Conservation (phyloP, 371 early-diverging fungal genomes). For the Mucor lusitanicus region DNA sequence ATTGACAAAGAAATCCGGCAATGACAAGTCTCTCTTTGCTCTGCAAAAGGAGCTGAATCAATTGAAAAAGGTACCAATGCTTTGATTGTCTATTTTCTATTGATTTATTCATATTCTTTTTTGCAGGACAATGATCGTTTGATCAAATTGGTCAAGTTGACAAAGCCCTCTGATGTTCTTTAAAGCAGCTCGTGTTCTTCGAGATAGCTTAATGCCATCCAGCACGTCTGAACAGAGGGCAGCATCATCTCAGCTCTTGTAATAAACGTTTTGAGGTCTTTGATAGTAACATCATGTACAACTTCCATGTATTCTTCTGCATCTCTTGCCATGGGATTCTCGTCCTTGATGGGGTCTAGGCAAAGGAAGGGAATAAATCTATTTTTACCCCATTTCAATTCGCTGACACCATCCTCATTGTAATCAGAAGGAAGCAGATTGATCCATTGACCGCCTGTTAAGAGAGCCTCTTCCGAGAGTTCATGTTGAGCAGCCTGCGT, state of each 20-base stretch:
- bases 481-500: slow-evolving; percentile 60
- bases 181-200: slow-evolving; percentile 25
- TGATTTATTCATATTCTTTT: not conserved
- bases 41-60: slow-evolving; percentile 49
- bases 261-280: slow-evolving; percentile 44
- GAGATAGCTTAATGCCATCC: slow-evolving; percentile 54
- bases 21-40: slow-evolving; percentile 39
- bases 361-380: slow-evolving; percentile 64
- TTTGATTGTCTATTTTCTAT: not conserved
- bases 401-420: slow-evolving; percentile 53
- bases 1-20: slow-evolving; percentile 29
- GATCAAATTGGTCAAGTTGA: slow-evolving; percentile 56
- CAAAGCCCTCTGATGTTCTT: slow-evolving; percentile 43
- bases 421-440: slow-evolving; percentile 48
- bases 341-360: slow-evolving; percentile 54
- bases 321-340: slow-evolving; percentile 52
- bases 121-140: slow-evolving; percentile 54
- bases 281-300: slow-evolving; percentile 36
- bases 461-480: slow-evolving; percentile 64
- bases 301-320: slow-evolving; percentile 59
- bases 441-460: slow-evolving; percentile 58
- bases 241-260: slow-evolving; percentile 50
- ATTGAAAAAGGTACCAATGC: slow-evolving; percentile 47
- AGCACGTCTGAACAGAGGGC: slow-evolving; percentile 53
- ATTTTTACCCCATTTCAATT: slow-evolving; percentile 68